phyloP scores from a whole-genome alignment of 345 rosid species.

The Eucalyptus tenuipes region DNA sequence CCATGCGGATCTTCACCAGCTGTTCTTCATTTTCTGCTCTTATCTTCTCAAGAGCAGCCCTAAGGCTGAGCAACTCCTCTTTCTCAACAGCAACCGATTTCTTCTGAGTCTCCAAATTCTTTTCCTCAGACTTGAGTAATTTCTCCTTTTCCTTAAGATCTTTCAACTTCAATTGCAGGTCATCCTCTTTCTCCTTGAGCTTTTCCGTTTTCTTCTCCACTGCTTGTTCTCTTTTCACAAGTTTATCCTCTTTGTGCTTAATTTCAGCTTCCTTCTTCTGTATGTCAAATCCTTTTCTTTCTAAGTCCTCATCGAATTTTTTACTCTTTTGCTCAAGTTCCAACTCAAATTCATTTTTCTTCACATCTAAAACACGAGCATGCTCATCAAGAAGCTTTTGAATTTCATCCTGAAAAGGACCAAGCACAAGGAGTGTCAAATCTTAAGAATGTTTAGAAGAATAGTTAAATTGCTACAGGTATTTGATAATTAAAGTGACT shows the following conservation, averaged over 20 bases:
- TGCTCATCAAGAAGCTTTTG: conserved; percentile 80
- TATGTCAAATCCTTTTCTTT: conserved; percentile 51
- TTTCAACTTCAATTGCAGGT: conserved; percentile 45
- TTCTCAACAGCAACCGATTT: conserved; percentile 34
- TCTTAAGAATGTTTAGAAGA: not conserved
- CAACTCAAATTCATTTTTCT: conserved; percentile 58
- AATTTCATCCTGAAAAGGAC: conserved; percentile 43
- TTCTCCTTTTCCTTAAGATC: conserved; percentile 65
- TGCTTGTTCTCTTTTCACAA: conserved; percentile 63
- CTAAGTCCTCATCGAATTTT: conserved; percentile 55
- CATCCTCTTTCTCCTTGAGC: conserved; percentile 67
- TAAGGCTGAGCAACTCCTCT: conserved; percentile 37
- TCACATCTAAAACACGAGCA: conserved; percentile 51
- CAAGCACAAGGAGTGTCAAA: not conserved
- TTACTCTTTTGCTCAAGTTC: conserved; percentile 78
- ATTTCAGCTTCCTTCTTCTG: conserved; percentile 81
- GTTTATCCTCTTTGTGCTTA: conserved; percentile 77
- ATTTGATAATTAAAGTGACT: not conserved
- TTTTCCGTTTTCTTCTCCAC: conserved; percentile 66
- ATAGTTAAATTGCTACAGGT: not conserved
- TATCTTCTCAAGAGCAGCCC: conserved; percentile 58
- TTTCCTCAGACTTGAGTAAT: conserved; percentile 42
- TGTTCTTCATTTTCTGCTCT: conserved; percentile 52
- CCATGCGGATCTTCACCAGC: conserved; percentile 42
- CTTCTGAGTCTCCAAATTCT: conserved; percentile 53